Evolutionary conservation across 1,284 basidiomycete species (phyloP).

Genomic region (Cutaneotrichosporon arboriforme): DNA sequence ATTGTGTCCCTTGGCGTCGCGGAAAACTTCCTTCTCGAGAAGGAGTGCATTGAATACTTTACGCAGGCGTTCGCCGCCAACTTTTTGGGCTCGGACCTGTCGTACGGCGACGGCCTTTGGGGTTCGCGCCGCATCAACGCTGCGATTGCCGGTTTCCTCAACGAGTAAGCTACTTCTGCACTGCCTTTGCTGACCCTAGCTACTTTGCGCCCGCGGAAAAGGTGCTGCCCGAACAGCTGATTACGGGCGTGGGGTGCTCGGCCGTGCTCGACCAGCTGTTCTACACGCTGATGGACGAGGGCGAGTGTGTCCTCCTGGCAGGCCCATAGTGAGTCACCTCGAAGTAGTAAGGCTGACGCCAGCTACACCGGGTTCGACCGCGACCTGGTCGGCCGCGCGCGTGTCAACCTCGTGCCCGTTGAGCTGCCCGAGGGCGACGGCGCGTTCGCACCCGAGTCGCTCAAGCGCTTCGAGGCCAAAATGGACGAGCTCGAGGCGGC

Average conservation of each 20-base stretch:
- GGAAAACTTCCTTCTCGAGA: conserved; percentile 48
- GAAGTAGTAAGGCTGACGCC: not conserved
- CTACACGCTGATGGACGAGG: conserved; percentile 46
- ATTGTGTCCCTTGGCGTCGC: conserved; percentile 50
- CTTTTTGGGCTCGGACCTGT: conserved; percentile 33
- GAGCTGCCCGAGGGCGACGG: conserved; percentile 34
- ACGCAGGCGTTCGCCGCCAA: conserved; percentile 32
- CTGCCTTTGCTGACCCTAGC: conserved; percentile 11
- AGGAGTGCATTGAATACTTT: conserved; percentile 43
- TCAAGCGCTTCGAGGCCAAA: conserved; percentile 29
- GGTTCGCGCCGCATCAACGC: conserved; percentile 40
- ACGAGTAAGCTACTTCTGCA: conserved; percentile 22
- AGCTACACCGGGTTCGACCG: conserved; percentile 46
- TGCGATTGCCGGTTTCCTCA: conserved; percentile 39
- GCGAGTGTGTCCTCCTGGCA: conserved; percentile 46
- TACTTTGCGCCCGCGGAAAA: conserved; percentile 32
- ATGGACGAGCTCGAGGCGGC: conserved; percentile 24
- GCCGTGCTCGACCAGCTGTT: conserved; percentile 48
- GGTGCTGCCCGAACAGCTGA: conserved; percentile 39
- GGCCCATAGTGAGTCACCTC: conserved; percentile 35
- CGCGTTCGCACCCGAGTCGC: conserved; percentile 25
- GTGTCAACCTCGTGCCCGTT: conserved; percentile 36
- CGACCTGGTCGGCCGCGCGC: conserved; percentile 36
- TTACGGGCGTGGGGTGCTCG: conserved; percentile 42
- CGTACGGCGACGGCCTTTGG: conserved; percentile 45